Conservation (phyloP, 2,329 filamentous ascomycete species). For the Lasiodiplodia hormozganensis region DNA sequence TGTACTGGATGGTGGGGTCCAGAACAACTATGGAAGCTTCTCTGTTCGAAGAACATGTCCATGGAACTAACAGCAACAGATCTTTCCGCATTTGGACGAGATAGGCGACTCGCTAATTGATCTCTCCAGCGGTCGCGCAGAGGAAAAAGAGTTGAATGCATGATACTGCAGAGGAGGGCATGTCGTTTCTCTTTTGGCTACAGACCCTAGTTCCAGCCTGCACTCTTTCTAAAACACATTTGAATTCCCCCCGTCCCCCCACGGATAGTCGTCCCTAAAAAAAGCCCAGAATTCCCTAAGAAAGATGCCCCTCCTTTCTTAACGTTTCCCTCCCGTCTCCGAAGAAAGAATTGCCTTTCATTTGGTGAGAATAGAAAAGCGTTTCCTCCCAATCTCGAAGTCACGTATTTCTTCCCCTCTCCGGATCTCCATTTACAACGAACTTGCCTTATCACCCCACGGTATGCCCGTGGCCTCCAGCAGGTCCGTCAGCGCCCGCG, state of each 20-base stretch:
- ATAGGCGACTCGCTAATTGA: not conserved
- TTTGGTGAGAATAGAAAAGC: not conserved
- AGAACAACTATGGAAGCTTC: not conserved
- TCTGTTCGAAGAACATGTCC: not conserved
- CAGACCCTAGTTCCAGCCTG: constrained; percentile 13
- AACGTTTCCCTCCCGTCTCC: not conserved
- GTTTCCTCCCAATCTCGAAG: not conserved
- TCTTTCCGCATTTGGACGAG: not conserved
- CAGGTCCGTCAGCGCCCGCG: constrained; percentile 51
- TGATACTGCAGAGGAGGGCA: constrained; percentile 3
- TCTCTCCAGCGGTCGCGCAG: not conserved
- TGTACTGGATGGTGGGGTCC: not conserved
- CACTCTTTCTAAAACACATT: constrained; percentile 15
- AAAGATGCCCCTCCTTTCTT: not conserved
- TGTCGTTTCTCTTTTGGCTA: constrained; percentile 15
- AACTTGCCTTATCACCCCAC: constrained; percentile 18
- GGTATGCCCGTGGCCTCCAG: constrained; percentile 49
- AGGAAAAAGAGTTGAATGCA: not conserved
- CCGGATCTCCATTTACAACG: not conserved
- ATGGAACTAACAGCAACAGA: not conserved
- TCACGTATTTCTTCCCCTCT: not conserved
- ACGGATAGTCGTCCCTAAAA: not conserved
- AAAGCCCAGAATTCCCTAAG: not conserved
- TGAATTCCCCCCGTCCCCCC: not conserved
- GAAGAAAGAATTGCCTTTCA: not conserved